Evolutionary conservation across 2,329 filamentous ascomycete species (phyloP), one percentile per base, ranked within the genome.

Genomic region (Pseudogymnoascus sp.): DNA sequence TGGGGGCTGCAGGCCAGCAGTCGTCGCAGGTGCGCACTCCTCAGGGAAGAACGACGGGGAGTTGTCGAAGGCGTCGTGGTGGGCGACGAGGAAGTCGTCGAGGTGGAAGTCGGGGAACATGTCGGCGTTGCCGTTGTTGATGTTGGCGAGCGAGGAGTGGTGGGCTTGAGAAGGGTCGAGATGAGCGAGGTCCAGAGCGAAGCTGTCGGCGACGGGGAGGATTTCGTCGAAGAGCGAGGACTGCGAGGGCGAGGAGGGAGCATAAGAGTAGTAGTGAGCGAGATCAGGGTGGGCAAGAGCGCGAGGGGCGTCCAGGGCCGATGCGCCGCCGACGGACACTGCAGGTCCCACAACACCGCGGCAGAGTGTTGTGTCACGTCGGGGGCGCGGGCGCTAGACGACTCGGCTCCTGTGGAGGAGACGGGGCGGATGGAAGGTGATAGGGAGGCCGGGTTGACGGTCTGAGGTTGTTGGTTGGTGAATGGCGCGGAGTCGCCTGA

Each of bases 321-420:
- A 65, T 68, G 68, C 67, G 41, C 41, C 41, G 41, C 84, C 89
- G 90, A 93, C 88, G 86, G 94, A 97, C 94, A 99, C 94, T 89
- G 94, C 94, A 96, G 94, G 94, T 96, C 94, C 76, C 89, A 97
- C 94, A 97, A 97, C 93, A 97, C 88, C 92, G 84, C 94, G 84
- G 94, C 94, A 97, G 94, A 92, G 96, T 95, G 92, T 97, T 97
- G 94, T 97, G 92, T 94, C 94, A 85, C 80, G 84, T 95, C 91
- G 86, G 90, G 83, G 79, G 70, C 70, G 67, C 65, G 68, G 67
- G 69, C 70, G 69, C 68, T 69, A 67, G 71, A 66, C 60, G 65
- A 64, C 39, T 85, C 82, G 65, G 78, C 72, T 45, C 41, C 41
- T 25, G 41, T 45, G 41, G 41, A 45, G 41, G 41, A 45, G 30